Conservation (phyloP, 179 eudicot species). For the Patellifolia procumbens region DNA sequence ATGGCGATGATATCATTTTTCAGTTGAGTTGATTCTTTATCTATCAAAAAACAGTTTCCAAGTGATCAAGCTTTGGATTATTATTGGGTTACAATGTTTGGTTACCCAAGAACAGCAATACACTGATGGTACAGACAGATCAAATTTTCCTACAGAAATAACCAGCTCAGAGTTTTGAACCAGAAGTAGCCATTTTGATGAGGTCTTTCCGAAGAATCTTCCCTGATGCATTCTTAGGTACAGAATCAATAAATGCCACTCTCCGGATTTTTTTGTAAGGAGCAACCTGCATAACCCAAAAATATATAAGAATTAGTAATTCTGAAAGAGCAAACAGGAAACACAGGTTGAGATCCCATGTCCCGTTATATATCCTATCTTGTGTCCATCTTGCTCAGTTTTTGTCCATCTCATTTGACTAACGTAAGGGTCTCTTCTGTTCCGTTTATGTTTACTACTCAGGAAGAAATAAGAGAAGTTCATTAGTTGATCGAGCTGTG, state of each 20-base stretch:
- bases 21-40: background rate
- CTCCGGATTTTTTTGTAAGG: constrained; percentile 84
- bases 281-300: constrained; percentile 61
- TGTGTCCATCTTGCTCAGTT: background rate
- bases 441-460: no score
- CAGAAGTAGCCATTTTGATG: constrained; percentile 68
- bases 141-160: background rate
- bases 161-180: constrained; percentile 52
- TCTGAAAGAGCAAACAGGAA: background rate
- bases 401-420: background rate
- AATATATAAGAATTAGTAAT: background rate
- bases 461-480: no score
- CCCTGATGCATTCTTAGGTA: constrained; percentile 94
- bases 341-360: background rate
- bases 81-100: background rate
- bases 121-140: background rate
- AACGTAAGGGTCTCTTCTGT: no score
- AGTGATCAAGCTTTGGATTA: background rate
- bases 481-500: no score
- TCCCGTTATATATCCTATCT: background rate
- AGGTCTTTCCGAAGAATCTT: constrained; percentile 90
- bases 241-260: constrained; percentile 66
- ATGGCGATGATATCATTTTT: background rate
- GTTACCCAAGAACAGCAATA: background rate
- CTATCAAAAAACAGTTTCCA: background rate